Base-by-base conservation (phyloP, 1,284 basidiomycete genomes). In the Tilletiopsis washingtonensis region DNA sequence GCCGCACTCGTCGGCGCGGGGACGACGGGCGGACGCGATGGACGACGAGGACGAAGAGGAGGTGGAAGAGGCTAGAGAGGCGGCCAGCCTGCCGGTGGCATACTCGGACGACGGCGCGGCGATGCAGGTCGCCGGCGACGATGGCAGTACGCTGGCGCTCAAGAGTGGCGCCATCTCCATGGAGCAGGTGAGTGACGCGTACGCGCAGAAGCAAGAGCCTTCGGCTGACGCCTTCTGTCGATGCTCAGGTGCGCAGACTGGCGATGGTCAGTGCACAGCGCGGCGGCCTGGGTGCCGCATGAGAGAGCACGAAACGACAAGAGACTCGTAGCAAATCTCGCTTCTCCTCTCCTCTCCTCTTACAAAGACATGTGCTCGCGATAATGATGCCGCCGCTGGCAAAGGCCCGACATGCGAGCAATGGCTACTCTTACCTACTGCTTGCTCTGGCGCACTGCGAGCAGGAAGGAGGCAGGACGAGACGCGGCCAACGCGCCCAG, bases 231-330 rank as follows among this genome's bases (percentile, higher is more conserved):
- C 9, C 14, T 24, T 26, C 25, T 14, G 34, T 26, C 19, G 17
- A 2, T 25, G 20, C 21, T 41, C n/a, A 23, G 19, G 3, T 57
- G 45, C 38, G 27, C 12, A 47, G 64, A 29, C 45, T 66, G 37
- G 64, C 64, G 5, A 66, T 64, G 61, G 57, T 61, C 43, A 54
- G 51, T 27, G 64, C 64, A 2, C 57, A 64, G 32, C 46, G 64
- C 23, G 57, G 61, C n/a, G 62, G 64, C 3, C 48, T 66, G 21
- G 61, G 81, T 20, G 39, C 21, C 29, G n/a, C n/a, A n/a, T n/a
- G n/a, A n/a, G n/a, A n/a, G n/a, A n/a, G n/a, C n/a, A n/a, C n/a
- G n/a, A n/a, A n/a, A n/a, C n/a, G n/a, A n/a, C n/a, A n/a, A n/a
- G n/a, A n/a, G n/a, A n/a, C n/a, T n/a, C n/a, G n/a, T n/a, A n/a